Evolutionary conservation across 2,329 filamentous ascomycete genomes (phyloP).

Genomic region (Pseudogymnoascus sp.): DNA sequence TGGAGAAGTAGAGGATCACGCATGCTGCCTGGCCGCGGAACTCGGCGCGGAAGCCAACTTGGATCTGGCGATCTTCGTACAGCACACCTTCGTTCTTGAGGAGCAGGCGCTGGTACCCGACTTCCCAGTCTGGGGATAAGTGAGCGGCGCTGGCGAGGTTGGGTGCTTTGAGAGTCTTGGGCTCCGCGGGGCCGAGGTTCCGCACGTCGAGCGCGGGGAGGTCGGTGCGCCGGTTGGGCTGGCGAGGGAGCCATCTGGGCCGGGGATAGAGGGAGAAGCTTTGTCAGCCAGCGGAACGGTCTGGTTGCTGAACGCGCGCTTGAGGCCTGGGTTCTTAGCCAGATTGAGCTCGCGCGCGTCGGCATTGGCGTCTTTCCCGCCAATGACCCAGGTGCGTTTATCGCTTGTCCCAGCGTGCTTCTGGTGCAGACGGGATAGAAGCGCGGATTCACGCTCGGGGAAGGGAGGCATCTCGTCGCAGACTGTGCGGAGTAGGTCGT

Average conservation of each 20-base stretch:
- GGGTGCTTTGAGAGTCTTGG: constrained; percentile 57
- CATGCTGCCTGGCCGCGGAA: constrained; percentile 95
- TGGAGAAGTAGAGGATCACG: constrained; percentile 90
- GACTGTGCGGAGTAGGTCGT: constrained; percentile 86
- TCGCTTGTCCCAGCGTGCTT: constrained; percentile 91
- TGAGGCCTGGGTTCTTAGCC: constrained; percentile 73
- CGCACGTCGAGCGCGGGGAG: constrained; percentile 78
- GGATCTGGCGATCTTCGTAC: constrained; percentile 91
- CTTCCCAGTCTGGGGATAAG: constrained; percentile 89
- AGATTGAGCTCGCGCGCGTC: constrained; percentile 74
- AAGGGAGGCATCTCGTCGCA: constrained; percentile 99
- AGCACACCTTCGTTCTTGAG: constrained; percentile 77
- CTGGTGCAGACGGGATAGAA: constrained; percentile 88
- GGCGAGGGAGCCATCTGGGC: constrained; percentile 37
- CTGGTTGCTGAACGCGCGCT: constrained; percentile 70
- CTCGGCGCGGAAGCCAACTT: constrained; percentile 86
- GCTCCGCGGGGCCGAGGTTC: constrained; percentile 48
- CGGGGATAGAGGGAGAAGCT: constrained; percentile 31
- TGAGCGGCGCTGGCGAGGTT: constrained; percentile 91
- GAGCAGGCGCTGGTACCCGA: constrained; percentile 77
- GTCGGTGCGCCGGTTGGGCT: constrained; percentile 52
- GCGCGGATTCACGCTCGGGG: constrained; percentile 83
- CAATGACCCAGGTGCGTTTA: constrained; percentile 96
- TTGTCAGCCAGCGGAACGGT: constrained; percentile 6
- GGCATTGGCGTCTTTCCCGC: constrained; percentile 86